Percentiles rank a stretch among this genome's conserved stretches.
Evolutionary conservation across 805 yeast species (phyloP).

Genomic region (Limtongia smithiae): DNA sequence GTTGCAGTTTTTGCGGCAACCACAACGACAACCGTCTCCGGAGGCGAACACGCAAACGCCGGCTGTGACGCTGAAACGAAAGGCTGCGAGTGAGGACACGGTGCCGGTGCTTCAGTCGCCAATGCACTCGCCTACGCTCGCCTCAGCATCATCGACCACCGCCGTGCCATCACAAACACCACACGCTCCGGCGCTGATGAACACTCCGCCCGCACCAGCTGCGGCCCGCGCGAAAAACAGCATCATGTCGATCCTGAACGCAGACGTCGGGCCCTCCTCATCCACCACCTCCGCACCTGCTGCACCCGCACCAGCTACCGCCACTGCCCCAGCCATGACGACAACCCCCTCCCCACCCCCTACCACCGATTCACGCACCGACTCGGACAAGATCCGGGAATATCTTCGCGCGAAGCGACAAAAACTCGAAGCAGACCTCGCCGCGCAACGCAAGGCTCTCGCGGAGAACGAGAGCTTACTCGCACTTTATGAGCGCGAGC

Average conservation of each 20-base stretch:
- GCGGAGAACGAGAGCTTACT: constrained; percentile 33
- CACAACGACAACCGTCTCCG: constrained; percentile 1
- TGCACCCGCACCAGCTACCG: too few relatives aligned
- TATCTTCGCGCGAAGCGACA: constrained; percentile 36
- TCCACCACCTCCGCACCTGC: too few relatives aligned
- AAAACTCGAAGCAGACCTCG: constrained; percentile 37
- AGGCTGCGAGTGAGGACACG: constrained; percentile 4
- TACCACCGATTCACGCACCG: constrained; percentile 32
- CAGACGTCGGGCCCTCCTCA: too few relatives aligned
- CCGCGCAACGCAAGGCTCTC: constrained; percentile 31
- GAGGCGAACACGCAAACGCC: constrained; percentile 5
- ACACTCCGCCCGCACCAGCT: background rate
- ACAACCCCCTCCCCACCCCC: too few relatives aligned
- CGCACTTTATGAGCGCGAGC: constrained; percentile 35
- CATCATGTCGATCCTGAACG: constrained; percentile 6
- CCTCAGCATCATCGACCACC: constrained; percentile 1
- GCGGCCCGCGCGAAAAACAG: background rate
- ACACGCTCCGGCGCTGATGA: background rate
- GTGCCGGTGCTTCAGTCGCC: too few relatives aligned
- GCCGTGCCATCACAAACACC: background rate
- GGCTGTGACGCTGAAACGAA: constrained; percentile 1
- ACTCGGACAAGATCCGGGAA: constrained; percentile 34
- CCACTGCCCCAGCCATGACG: too few relatives aligned
- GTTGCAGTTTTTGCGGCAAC: constrained; percentile 6
- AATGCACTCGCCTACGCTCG: too few relatives aligned